Evolutionary conservation across 2,329 filamentous ascomycete genomes (phyloP), one percentile per base, ranked within the genome.

Genomic region (Cladophialophora yegresii): DNA sequence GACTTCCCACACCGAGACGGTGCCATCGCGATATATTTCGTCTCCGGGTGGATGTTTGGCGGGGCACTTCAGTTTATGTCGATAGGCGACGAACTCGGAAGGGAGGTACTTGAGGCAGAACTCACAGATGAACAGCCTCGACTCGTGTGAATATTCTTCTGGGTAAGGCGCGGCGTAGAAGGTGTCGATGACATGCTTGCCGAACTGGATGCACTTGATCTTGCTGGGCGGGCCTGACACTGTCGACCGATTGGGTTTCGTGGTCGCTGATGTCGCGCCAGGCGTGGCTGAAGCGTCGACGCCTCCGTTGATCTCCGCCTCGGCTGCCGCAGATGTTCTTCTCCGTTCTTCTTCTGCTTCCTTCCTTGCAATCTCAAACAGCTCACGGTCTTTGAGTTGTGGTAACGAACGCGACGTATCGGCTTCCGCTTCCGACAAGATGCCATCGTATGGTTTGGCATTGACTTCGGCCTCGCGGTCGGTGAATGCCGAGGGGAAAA

Each of bases 51-150:
- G 96, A 73, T 98, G 93, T 76, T 98, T 98, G 40, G 92, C 92
- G 5, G 92, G 90, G 72, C 95, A 99, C 80, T 99, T 99, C 72
- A 92, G 85, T 80, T 98, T 98, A 78, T 99, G 95, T 59, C 95
- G 87, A 92, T 93, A 98, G 13, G 95, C 93, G 30, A 99, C 95
- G 73, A 96, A 98, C 75, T 97, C 93, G 20, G 95, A 98, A 77
- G 96, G 96, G 92, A 99, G 97, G 80, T 99, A 99, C 78, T 98
- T 99, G 65, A 99, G 83, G 75, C 95, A 99, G 77, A 98, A 99
- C 77, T 99, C 96, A 82, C 95, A 99, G 68, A 99, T 98, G 78
- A 96, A 98, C n/a, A 99, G 84, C 43, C 96, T 90, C 32, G 91
- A 89, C 75, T 99, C 98, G 69, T 93, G 88, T 76, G 92, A 98